Base-by-base conservation (phyloP, 1,139 yeast genomes). In the Diutina siamensis region DNA sequence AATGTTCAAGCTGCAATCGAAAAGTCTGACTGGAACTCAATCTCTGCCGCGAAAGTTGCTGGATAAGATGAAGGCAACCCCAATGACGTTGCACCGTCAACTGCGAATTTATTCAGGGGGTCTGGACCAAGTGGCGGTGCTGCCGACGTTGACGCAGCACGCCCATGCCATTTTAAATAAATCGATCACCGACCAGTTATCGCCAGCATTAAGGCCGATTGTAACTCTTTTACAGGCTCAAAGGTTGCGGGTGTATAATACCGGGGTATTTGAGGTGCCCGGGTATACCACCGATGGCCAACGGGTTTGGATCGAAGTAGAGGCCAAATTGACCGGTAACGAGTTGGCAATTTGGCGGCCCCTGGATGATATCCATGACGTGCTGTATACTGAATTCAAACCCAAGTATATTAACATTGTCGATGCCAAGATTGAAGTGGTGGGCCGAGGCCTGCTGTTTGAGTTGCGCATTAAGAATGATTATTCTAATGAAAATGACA, bases 341-440 rank as follows among this genome's bases (percentile, higher is more conserved):
- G 81, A 76, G 54, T 64, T 76, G 51, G 65, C 74, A 3, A 64
- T 74, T 44, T 72, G 67, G 65, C 47, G 72, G 68, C 44, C 60
- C 60, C 49, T 62, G 63, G 44, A 15, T 15, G 42, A 25, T 10
- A n/a, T 21, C 2, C 27, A 20, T 10, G 40, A 35, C 4, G 13
- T 13, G 40, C 31, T 25, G 22, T 38, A n/a, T 15, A 38, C 42
- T 32, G 42, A 38, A 25, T 38, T 38, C 3, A 25, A 25, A 17
- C 76, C 78, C 3, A 66, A 68, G 41, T 73, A 74, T 52, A 65
- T 72, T 54, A 76, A 76, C 54, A 60, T 76, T 47, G 65, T 69
- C 41, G 82, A 76, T 54, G 65, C 72, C 44, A 63, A 59, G 17
- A 38, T 38, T 15, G 18, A 38, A 42, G 56, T 71, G 45, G 57